phyloP scores from a whole-genome alignment of 768 basidiomycete genomes.

The Amanita fuliginea region DNA sequence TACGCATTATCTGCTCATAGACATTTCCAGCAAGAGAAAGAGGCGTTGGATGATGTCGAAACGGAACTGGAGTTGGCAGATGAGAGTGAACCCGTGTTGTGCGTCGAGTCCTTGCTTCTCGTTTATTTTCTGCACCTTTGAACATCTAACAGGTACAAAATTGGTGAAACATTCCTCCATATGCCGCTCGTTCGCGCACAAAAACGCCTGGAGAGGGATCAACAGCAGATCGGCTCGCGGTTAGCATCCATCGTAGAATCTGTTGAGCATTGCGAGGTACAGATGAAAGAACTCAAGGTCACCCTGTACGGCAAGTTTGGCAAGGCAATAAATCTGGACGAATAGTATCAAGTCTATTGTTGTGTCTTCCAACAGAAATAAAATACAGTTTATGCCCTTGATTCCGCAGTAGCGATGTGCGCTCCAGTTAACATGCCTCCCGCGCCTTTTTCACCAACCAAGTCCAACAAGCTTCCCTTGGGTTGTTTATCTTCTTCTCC shows the following conservation, averaged over 20 bases:
- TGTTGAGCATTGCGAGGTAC: slow-evolving; percentile 54
- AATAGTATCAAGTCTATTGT: slow-evolving; percentile 21
- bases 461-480: slow-evolving; percentile 45
- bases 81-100: slow-evolving; percentile 75
- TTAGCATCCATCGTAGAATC: slow-evolving; percentile 37
- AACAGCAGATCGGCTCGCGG: slow-evolving; percentile 43
- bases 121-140: neutral
- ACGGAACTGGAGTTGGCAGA: slow-evolving; percentile 86
- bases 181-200: slow-evolving; percentile 59
- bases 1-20: neutral
- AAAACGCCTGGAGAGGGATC: slow-evolving; percentile 62
- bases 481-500: slow-evolving; percentile 59
- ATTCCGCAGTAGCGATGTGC: neutral
- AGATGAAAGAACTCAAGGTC: slow-evolving; percentile 77
- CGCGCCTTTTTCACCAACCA: slow-evolving; percentile 34
- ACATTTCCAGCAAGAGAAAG: slow-evolving; percentile 73
- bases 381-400: neutral
- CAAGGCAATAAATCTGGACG: slow-evolving; percentile 86
- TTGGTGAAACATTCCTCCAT: slow-evolving; percentile 85
- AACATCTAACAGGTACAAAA: slow-evolving; percentile 55
- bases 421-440: slow-evolving; percentile 7
- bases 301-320: slow-evolving; percentile 87
- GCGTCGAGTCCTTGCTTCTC: slow-evolving; percentile 15
- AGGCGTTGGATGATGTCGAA: slow-evolving; percentile 81
- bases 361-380: neutral